Evolutionary conservation across 2,329 filamentous ascomycete genomes (phyloP).

Genomic region (Monilinia fructicola): DNA sequence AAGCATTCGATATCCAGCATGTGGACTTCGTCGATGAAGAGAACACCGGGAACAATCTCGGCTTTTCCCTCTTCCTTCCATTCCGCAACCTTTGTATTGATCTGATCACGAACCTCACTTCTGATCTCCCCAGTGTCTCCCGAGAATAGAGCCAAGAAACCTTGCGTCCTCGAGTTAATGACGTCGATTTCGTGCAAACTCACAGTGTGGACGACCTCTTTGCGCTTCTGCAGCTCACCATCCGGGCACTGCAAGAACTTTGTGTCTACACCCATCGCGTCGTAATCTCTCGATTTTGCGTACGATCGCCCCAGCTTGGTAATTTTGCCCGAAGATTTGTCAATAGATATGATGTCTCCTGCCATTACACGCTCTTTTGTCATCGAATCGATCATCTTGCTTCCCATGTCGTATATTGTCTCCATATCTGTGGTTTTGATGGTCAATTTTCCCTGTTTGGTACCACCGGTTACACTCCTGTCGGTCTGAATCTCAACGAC

Average conservation of each 20-base stretch:
- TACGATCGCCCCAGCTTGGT: conserved; percentile 95
- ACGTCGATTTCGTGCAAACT: conserved; percentile 98
- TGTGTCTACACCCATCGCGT: conserved; percentile 97
- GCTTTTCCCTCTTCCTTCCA: conserved; percentile 99
- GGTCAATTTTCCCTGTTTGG: conserved; percentile 97
- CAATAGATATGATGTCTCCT: conserved; percentile 96
- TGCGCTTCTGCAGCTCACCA: conserved; percentile 93
- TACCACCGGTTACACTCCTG: conserved; percentile 90
- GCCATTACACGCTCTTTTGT: conserved; percentile 99
- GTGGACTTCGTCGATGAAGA: conserved; percentile 99
- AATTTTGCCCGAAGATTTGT: conserved; percentile 97
- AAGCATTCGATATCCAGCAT: conserved; percentile 99
- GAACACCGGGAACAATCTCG: conserved; percentile 92
- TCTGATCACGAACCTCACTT: conserved; percentile 95
- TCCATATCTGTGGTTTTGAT: conserved; percentile 99
- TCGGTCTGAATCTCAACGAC: conserved; percentile 99
- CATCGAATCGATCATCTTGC: conserved; percentile 99
- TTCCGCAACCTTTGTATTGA: conserved; percentile 97
- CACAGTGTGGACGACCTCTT: conserved; percentile 96
- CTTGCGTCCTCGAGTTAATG: conserved; percentile 98
- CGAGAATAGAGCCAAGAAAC: conserved; percentile 94
- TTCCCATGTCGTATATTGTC: conserved; percentile 98
- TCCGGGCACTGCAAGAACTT: conserved; percentile 98
- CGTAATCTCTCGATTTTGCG: conserved; percentile 93
- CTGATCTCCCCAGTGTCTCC: conserved; percentile 97